Evolutionary conservation across 176 grass and related monocot genomes (phyloP).

Genomic region (Ampelocalamus luodianensis): DNA sequence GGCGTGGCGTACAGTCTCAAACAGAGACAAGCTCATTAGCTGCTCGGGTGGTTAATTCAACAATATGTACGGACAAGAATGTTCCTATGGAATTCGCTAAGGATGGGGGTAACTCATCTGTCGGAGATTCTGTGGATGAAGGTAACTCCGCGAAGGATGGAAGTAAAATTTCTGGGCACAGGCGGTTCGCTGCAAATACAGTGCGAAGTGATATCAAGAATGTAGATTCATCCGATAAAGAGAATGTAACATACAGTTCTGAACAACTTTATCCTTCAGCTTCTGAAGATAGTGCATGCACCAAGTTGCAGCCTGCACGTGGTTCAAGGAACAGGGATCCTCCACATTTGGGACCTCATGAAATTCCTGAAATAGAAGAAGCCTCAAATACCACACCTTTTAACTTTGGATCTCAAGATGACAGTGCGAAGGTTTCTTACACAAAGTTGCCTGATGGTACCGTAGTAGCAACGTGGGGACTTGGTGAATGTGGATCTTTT

Average conservation of each 20-base stretch:
- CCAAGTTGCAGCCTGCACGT: constrained; percentile 24
- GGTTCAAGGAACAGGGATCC: constrained; percentile 16
- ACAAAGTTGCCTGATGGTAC: constrained; percentile 24
- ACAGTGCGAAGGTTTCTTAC: neutral
- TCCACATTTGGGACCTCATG: constrained; percentile 6
- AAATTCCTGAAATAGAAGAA: constrained; percentile 2
- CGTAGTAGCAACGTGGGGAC: neutral
- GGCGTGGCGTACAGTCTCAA: neutral
- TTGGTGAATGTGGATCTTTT: constrained; percentile 24
- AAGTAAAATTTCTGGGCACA: neutral
- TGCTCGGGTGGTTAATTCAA: neutral
- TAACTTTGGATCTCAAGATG: constrained; percentile 28
- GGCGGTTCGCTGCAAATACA: constrained; percentile 1
- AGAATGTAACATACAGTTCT: constrained; percentile 2
- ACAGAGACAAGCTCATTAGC: constrained; percentile 1
- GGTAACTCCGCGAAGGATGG: constrained; percentile 4
- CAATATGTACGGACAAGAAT: neutral
- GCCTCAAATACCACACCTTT: constrained; percentile 6
- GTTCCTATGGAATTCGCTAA: constrained; percentile 3
- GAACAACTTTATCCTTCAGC: constrained; percentile 8
- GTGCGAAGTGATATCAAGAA: neutral
- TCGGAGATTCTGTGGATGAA: constrained; percentile 11
- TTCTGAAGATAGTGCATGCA: neutral
- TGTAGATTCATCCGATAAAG: constrained; percentile 38
- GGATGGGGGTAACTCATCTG: neutral